Evolutionary conservation across 2,329 filamentous ascomycete species (phyloP).

Genomic region (Xylariaceae sp.): DNA sequence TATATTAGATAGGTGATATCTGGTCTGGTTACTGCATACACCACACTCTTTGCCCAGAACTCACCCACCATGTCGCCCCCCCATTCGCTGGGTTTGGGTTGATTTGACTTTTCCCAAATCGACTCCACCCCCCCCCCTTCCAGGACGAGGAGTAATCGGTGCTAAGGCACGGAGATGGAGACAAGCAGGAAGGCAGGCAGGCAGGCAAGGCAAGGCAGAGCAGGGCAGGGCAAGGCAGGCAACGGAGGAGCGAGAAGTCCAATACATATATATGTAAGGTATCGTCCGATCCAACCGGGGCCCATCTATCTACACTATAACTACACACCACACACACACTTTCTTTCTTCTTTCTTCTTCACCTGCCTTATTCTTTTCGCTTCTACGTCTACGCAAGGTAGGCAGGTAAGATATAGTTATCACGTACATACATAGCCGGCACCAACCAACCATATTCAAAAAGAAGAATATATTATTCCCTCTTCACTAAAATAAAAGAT

Average conservation of each 20-base stretch:
- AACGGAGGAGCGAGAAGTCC: constrained; percentile 10
- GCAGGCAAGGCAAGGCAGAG: neutral
- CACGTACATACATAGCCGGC: neutral
- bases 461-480: too few species aligned
- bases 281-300: neutral
- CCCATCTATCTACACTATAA: too few species aligned
- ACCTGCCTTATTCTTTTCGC: neutral
- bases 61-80: neutral
- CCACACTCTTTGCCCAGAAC: too few species aligned
- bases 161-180: neutral
- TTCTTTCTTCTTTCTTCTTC: too few species aligned
- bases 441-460: constrained; percentile 3
- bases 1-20: too few species aligned
- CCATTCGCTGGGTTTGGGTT: constrained; percentile 8
- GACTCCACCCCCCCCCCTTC: neutral
- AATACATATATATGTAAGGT: constrained; percentile 6
- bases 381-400: constrained; percentile 13
- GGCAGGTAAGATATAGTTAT: constrained; percentile 9
- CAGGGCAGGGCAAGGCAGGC: constrained; percentile 6
- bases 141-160: constrained; percentile 6
- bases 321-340: neutral
- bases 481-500: neutral
- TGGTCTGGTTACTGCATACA: too few species aligned
- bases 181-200: too few species aligned
- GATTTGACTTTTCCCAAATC: neutral